phyloP scores from a whole-genome alignment of 208 protist species.

The Wallacemonas sp. region DNA sequence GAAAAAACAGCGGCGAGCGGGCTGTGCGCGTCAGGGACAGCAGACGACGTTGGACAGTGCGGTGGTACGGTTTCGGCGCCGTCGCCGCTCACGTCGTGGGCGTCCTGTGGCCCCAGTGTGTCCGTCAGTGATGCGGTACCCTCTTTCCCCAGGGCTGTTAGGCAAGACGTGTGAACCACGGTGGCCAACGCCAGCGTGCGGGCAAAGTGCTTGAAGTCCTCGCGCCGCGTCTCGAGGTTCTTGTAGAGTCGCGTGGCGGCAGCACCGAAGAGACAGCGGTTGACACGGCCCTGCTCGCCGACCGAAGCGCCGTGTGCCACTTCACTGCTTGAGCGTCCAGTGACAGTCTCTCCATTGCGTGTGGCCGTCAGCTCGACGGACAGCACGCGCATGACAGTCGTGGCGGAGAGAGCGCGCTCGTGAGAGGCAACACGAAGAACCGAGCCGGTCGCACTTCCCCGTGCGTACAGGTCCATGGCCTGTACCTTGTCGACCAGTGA shows the following conservation, averaged over 20 bases:
- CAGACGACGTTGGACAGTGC: too few species aligned
- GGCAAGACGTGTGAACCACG: background rate
- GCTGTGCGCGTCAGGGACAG: background rate
- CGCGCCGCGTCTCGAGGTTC: background rate
- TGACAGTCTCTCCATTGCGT: background rate
- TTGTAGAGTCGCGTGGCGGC: constrained; percentile 3
- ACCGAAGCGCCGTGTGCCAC: background rate
- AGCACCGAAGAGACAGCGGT: constrained; percentile 1
- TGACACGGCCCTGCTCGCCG: background rate
- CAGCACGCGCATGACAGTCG: constrained; percentile 1
- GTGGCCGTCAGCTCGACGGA: background rate
- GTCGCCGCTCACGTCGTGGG: too few species aligned
- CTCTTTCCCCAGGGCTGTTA: background rate
- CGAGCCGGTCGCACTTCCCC: background rate
- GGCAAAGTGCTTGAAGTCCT: constrained; percentile 1
- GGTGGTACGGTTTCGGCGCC: too few species aligned
- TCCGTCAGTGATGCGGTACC: background rate
- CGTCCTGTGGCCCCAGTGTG: background rate
- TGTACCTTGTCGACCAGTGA: background rate
- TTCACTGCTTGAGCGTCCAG: background rate
- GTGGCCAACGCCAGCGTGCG: background rate
- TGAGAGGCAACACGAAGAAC: background rate
- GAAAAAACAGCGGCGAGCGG: too few species aligned
- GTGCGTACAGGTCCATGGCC: background rate
- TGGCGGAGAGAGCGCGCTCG: background rate